Evolutionary conservation across 768 basidiomycete species (phyloP), one percentile per base, ranked within the genome.

Genomic region (Lactifluus volemus): DNA sequence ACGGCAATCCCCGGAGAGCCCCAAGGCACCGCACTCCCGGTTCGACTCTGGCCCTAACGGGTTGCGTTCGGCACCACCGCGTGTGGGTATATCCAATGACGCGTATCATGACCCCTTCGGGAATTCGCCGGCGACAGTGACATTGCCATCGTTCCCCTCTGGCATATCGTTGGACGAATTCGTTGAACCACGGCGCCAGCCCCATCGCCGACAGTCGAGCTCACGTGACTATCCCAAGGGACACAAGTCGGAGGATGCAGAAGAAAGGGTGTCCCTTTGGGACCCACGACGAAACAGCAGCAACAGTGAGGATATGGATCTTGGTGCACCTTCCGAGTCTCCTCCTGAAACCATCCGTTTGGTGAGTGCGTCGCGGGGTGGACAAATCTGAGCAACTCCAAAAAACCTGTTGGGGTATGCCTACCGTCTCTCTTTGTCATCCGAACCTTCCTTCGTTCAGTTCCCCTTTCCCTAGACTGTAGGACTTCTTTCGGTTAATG

Each of bases 211-310:
- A 72, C 75, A 32, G 80, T 4, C 76, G 74, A 55, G 63, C n/a
- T 54, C 78, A 76, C n/a, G 67, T 42, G 52, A 51, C 36, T 76
- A 76, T 44, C 75, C 75, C n/a, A 71, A 67, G 29, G 78, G 75
- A 0, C 76, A 78, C 21, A 12, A 32, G 9, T 14, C 0, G 3
- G 81, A 83, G 66, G 86, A 88, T 55, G 69, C 70, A 52, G 86
- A 86, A 58, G 86, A 88, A 72, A 83, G 81, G 57, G 69, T 79
- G 54, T 78, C 83, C 52, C 66, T 88, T 57, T 83, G 80, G 63
- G 54, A 58, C 45, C 59, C 59, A 4, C 41, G n/a, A 39, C 15
- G 34, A 36, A 53, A 58, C 12, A 41, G 10, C 34, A 60, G 9
- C 30, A 60, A 7, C 30, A 50, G 39, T 25, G 63, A 60, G 11